Evolutionary conservation across 129 eudicot species (phyloP), one percentile per base, ranked within the genome.

Genomic region (Arctium minus): DNA sequence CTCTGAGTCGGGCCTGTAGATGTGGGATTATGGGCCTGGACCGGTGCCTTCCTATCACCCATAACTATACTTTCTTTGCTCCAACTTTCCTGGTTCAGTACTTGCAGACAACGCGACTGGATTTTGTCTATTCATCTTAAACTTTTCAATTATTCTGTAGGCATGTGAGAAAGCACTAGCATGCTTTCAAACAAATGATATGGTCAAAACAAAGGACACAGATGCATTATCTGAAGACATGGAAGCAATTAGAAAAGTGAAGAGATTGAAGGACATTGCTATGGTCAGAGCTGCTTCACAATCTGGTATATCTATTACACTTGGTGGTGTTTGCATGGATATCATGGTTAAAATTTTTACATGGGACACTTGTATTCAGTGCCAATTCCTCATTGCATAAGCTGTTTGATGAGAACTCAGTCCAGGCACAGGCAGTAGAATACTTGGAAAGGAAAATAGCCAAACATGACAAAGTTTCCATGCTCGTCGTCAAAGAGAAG

Each of bases 141-240:
- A 33, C 8, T 15, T 38, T 77, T 81, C 32, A 31, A 8, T 77
- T 80, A 0, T 39, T 40, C 53, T 50, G 82, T n/a, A 92, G 97
- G 95, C 97, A 81, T 91, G 91, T 81, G 93, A 93, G 84, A 89
- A 88, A 87, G 97, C 93, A 81, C 87, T 90, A 72, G 80, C 87
- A 78, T 83, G 86, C 85, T 48, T 86, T 74, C 77, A 81, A 60
- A 65, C 73, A 53, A 79, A 60, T 64, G 75, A 74, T 74, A 15
- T 31, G 31, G 48, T 79, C 60, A 77, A 85, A 77, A 36, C 79
- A 35, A 79, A 81, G 75, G 76, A 78, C 5, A 35, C 70, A 11
- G 86, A 88, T 73, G 65, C 78, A 70, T 72, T 46, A 27, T 69
- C 13, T 78, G 85, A 88, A 77, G 78, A 77, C 60, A 80, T 44